Conservation (phyloP, 1,284 basidiomycete species). For the Cryptococcus maquisensis region DNA sequence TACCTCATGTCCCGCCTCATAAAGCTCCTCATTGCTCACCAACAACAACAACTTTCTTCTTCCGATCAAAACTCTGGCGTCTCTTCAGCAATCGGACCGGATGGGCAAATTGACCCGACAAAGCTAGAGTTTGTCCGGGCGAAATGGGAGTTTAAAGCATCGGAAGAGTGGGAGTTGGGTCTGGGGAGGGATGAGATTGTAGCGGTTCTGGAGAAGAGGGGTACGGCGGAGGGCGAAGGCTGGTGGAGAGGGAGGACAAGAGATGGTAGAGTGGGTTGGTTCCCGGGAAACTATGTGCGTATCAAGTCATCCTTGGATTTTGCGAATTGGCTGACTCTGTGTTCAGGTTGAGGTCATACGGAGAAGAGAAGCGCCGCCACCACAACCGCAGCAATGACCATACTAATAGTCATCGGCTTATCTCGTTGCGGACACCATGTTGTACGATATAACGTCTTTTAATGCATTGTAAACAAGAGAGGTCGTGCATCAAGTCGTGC, state of each 20-base stretch:
- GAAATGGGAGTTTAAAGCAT: constrained; percentile 72
- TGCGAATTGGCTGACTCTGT: background rate
- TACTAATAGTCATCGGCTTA: too few species aligned
- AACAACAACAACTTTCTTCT: constrained; percentile 13
- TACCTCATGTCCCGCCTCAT: constrained; percentile 92
- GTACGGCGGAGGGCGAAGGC: constrained; percentile 72
- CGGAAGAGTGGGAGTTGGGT: constrained; percentile 70
- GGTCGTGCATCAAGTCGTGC: too few species aligned
- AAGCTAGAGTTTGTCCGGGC: constrained; percentile 83
- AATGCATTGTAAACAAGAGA: too few species aligned
- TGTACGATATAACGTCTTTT: too few species aligned
- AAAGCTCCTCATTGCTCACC: constrained; percentile 64
- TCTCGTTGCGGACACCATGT: too few species aligned
- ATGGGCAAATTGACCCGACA: constrained; percentile 51
- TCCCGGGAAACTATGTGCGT: constrained; percentile 81
- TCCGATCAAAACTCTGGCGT: constrained; percentile 16
- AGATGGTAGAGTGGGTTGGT: constrained; percentile 93
- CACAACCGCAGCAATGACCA: too few species aligned
- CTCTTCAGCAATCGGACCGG: constrained; percentile 10
- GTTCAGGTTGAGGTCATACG: constrained; percentile 10
- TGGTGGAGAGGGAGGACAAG: constrained; percentile 97
- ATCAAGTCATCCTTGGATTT: background rate
- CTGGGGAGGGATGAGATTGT: constrained; percentile 91
- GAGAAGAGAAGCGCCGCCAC: constrained; percentile 1
- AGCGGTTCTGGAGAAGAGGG: constrained; percentile 80